A percentile compares a stretch with the other conserved stretches of the same genome.
These are phyloP conservation scores for Cryptosporidium ubiquitum DNA, from an alignment of 169 alveolate genomes.

Conservation along the genomic window DNA sequence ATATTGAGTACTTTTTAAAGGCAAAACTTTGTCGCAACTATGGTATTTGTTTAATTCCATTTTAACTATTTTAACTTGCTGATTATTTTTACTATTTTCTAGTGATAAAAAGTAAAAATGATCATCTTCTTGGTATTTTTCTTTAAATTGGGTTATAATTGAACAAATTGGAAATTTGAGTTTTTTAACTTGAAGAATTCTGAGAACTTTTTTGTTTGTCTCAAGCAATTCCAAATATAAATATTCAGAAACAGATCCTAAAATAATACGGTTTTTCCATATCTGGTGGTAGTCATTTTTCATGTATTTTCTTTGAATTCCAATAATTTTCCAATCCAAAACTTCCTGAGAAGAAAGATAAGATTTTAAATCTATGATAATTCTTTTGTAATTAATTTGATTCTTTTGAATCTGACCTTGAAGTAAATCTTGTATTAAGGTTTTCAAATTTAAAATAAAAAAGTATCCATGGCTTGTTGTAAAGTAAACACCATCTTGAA, in stretches of 20 bases:
- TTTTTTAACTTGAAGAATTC: background rate
- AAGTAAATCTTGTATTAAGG: background rate
- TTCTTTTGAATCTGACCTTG: background rate
- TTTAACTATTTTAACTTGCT: background rate
- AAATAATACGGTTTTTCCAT: slow-evolving; percentile 19
- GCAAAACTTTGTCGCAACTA: slow-evolving; percentile 8
- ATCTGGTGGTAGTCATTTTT: background rate
- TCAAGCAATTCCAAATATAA: slow-evolving; percentile 20
- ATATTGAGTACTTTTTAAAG: background rate
- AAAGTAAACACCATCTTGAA: slow-evolving; percentile 2
- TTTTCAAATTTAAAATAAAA: background rate
- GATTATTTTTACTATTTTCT: background rate
- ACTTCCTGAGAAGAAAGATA: background rate
- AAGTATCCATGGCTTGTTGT: background rate
- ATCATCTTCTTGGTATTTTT: background rate
- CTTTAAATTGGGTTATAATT: slow-evolving; percentile 6
- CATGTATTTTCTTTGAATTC: background rate
- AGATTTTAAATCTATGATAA: background rate
- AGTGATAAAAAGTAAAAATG: background rate
- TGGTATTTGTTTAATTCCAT: background rate
- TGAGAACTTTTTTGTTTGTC: background rate
- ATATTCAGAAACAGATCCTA: background rate
- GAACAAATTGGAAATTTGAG: slow-evolving; percentile 19
- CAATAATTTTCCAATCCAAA: slow-evolving; percentile 20
- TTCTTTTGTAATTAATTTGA: background rate